Conservation (phyloP, 331 rosid genomes). For the Spiraea crenata region DNA sequence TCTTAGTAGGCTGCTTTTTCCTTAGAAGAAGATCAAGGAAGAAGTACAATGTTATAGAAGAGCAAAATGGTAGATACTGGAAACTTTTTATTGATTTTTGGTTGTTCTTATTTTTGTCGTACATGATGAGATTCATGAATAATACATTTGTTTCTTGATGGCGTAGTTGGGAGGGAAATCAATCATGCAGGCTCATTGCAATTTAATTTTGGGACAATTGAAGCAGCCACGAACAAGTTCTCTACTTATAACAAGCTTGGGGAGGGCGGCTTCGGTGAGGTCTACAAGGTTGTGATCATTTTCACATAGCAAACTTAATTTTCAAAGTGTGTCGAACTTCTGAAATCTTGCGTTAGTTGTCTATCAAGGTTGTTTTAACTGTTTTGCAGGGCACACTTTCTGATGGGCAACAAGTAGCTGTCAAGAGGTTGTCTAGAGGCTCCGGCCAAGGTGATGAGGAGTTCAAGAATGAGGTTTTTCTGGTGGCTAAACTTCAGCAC, state of each 20-base stretch:
- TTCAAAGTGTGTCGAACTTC: neutral
- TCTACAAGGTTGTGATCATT: slow-evolving; percentile 29
- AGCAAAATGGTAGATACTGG: slow-evolving; percentile 23
- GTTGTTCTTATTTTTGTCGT: neutral
- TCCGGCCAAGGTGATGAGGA: slow-evolving; percentile 24
- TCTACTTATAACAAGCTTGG: slow-evolving; percentile 30
- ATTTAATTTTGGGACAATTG: slow-evolving; percentile 34
- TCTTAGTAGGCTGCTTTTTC: neutral
- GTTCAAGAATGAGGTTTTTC: slow-evolving; percentile 32
- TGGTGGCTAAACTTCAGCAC: slow-evolving; percentile 35
- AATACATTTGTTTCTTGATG: neutral
- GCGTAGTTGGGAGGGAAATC: slow-evolving; percentile 12
- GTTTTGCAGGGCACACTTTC: slow-evolving; percentile 26
- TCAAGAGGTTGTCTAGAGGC: slow-evolving; percentile 32
- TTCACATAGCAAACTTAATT: neutral
- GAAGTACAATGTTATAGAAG: neutral
- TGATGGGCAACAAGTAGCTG: slow-evolving; percentile 27
- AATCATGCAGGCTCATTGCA: slow-evolving; percentile 32
- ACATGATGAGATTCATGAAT: neutral
- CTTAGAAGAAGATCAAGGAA: slow-evolving; percentile 9
- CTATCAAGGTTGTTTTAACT: neutral
- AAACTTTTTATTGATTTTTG: neutral
- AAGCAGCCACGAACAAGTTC: slow-evolving; percentile 35
- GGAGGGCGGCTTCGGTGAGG: slow-evolving; percentile 43
- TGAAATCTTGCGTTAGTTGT: neutral